Conservation (phyloP, 176 grass and related monocot species). For the Chloris gayana region DNA sequence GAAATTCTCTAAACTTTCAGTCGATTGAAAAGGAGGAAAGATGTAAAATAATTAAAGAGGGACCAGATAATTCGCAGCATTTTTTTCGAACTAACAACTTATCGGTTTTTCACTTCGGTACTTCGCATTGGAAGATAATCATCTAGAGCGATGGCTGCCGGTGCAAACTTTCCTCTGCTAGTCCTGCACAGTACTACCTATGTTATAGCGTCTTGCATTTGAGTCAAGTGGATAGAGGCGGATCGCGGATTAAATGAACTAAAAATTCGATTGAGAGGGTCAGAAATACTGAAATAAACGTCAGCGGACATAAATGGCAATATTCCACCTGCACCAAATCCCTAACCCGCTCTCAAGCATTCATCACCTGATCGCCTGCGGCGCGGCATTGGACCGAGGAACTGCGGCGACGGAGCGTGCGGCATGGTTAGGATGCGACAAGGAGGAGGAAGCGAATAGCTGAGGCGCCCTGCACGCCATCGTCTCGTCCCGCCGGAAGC, state of each 20-base stretch:
- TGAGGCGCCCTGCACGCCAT: constrained; percentile 3
- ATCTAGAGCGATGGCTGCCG: constrained; percentile 54
- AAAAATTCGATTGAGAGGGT: background rate
- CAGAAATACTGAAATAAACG: background rate
- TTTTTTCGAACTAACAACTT: constrained; percentile 23
- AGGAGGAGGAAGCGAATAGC: background rate
- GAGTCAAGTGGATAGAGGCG: background rate
- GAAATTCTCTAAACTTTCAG: no score
- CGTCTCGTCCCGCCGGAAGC: background rate
- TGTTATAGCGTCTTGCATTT: constrained; percentile 17
- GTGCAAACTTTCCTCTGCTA: constrained; percentile 48
- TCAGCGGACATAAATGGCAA: background rate
- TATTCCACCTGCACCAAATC: background rate
- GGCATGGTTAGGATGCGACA: background rate
- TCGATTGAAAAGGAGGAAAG: no score
- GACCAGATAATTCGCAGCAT: background rate
- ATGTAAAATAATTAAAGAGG: constrained; percentile 9
- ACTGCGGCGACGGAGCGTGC: background rate
- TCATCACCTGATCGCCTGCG: background rate
- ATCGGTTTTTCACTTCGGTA: constrained; percentile 87
- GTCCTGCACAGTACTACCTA: constrained; percentile 50
- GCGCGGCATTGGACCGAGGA: background rate
- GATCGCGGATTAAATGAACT: background rate
- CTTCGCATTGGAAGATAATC: constrained; percentile 93
- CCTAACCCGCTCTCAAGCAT: background rate